Evolutionary conservation across 345 rosid genomes (phyloP).

Genomic region (Passiflora organensis): DNA sequence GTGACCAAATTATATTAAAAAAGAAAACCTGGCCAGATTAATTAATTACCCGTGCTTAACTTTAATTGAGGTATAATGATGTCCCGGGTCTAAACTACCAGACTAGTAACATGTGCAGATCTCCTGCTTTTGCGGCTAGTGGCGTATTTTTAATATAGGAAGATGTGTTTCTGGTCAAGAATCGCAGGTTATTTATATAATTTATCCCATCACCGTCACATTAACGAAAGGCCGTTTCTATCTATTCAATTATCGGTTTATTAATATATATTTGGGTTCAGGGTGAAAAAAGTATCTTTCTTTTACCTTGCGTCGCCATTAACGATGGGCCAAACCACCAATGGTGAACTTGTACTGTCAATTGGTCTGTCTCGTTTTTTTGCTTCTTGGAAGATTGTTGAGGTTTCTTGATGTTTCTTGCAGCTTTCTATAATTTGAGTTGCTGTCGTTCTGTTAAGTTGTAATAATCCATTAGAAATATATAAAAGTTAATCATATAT

Average conservation of each 20-base stretch:
- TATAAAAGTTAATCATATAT: too few relatives aligned
- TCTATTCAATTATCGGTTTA: background rate
- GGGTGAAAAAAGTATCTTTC: too few relatives aligned
- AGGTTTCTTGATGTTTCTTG: too few relatives aligned
- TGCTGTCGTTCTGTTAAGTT: too few relatives aligned
- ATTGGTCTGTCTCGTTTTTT: too few relatives aligned
- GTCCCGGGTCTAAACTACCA: slow-evolving; percentile 24
- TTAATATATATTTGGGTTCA: too few relatives aligned
- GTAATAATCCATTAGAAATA: too few relatives aligned
- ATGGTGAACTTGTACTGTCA: too few relatives aligned
- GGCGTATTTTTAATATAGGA: slow-evolving; percentile 5
- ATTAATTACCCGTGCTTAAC: slow-evolving; percentile 19
- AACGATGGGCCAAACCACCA: too few relatives aligned
- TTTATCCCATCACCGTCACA: background rate
- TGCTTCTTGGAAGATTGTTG: too few relatives aligned
- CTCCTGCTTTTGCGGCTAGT: slow-evolving; percentile 59
- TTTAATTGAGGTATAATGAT: slow-evolving; percentile 41
- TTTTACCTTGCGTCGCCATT: too few relatives aligned
- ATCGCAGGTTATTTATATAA: background rate
- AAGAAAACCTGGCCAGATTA: background rate
- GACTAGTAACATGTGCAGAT: slow-evolving; percentile 37
- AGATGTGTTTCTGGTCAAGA: slow-evolving; percentile 3
- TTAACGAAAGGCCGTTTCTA: background rate
- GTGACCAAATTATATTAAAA: background rate
- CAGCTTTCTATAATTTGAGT: too few relatives aligned